These are phyloP conservation scores for Xylariales sp. DNA, from an alignment of 2,329 filamentous ascomycete genomes.

Conservation along the genomic window DNA sequence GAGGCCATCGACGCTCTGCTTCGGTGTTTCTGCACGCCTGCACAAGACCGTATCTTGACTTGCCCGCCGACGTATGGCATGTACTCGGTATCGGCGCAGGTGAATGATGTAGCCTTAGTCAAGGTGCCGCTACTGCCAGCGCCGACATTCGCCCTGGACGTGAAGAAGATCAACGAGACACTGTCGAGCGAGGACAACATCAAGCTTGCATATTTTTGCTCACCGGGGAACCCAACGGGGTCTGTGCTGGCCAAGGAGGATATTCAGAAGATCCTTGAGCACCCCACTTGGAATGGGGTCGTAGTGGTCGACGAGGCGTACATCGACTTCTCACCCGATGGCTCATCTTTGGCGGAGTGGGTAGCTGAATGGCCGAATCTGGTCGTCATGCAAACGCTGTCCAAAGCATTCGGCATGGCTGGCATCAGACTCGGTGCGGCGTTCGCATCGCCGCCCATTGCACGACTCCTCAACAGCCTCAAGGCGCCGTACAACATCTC, in stretches of 20 bases:
- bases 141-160: slow-evolving; percentile 69
- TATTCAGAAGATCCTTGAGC: slow-evolving; percentile 68
- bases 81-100: slow-evolving; percentile 90
- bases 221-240: slow-evolving; percentile 90
- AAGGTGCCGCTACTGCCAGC: slow-evolving; percentile 75
- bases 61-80: slow-evolving; percentile 98
- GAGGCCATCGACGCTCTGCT: slow-evolving; percentile 95
- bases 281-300: slow-evolving; percentile 92
- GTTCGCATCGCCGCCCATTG: slow-evolving; percentile 72
- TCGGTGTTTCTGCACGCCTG: slow-evolving; percentile 87
- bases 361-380: slow-evolving; percentile 90
- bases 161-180: slow-evolving; percentile 60
- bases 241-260: slow-evolving; percentile 71
- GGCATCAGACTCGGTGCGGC: slow-evolving; percentile 87
- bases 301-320: slow-evolving; percentile 92
- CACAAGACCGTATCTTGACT: slow-evolving; percentile 82
- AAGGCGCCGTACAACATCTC: slow-evolving; percentile 97
- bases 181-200: slow-evolving; percentile 60
- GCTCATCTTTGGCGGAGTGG: slow-evolving; percentile 82
- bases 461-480: slow-evolving; percentile 77
- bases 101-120: slow-evolving; percentile 85
- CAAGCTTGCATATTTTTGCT: slow-evolving; percentile 90
- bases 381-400: slow-evolving; percentile 97
- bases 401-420: slow-evolving; percentile 93
- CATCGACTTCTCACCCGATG: slow-evolving; percentile 80